phyloP scores from a whole-genome alignment of 2,329 filamentous ascomycete genomes.

The Trichoderma sp. region DNA sequence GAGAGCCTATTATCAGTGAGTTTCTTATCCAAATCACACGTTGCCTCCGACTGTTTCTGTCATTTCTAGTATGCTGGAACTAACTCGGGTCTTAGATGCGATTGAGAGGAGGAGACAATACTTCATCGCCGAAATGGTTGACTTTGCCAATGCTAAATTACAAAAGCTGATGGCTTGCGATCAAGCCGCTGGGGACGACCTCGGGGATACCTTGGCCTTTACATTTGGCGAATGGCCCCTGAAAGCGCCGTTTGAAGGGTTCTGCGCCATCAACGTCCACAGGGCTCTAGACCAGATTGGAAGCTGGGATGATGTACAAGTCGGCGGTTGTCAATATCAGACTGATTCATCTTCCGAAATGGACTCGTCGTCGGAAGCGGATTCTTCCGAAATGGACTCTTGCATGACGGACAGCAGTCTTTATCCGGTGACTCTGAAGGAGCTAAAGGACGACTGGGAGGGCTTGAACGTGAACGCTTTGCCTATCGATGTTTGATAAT shows the following conservation, averaged over 20 bases:
- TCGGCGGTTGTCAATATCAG: background rate
- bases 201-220: background rate
- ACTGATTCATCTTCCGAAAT: background rate
- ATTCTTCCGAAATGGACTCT: background rate
- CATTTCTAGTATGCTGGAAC: background rate
- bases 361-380: background rate
- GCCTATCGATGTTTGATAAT: background rate
- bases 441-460: background rate
- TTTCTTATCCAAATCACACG: background rate
- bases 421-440: background rate
- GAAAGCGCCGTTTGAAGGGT: background rate
- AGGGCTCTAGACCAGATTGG: background rate
- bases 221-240: background rate
- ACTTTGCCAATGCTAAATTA: background rate
- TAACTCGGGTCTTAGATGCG: background rate
- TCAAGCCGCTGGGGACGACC: background rate
- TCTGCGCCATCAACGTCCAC: background rate
- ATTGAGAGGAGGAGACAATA: background rate
- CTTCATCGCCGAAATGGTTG: background rate
- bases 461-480: background rate
- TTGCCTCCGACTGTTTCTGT: background rate
- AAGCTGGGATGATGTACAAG: background rate
- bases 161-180: background rate
- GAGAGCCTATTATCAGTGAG: slow-evolving; percentile 7
- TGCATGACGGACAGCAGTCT: background rate